These are phyloP conservation scores for Tagetes patula DNA, from an alignment of 129 eudicot species.

Conservation along the genomic window DNA sequence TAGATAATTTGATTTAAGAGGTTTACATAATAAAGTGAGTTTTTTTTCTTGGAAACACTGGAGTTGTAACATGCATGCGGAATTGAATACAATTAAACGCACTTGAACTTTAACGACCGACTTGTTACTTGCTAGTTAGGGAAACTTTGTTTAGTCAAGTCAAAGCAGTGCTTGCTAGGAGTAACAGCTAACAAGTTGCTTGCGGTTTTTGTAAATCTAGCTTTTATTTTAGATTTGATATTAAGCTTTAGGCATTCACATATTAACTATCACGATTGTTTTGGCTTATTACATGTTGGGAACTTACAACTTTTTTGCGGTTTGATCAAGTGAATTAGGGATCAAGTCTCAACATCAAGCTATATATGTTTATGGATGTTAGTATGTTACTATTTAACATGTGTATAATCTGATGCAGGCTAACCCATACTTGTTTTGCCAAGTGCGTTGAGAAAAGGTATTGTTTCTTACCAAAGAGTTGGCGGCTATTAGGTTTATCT, in stretches of 20 bases:
- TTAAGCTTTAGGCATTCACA: neutral
- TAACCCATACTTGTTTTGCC: conserved; percentile 60
- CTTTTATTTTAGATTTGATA: neutral
- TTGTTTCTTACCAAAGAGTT: neutral
- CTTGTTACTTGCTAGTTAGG: neutral
- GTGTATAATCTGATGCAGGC: conserved; percentile 50
- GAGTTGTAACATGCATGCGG: neutral
- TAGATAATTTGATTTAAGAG: neutral
- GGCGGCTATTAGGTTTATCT: neutral
- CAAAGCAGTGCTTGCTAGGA: neutral
- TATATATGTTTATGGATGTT: neutral
- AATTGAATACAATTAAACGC: neutral
- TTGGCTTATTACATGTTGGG: neutral
- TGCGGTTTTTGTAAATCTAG: neutral
- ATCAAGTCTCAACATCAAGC: neutral
- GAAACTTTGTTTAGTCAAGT: neutral
- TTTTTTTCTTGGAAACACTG: neutral
- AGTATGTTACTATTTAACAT: conserved; percentile 8
- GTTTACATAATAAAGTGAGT: neutral
- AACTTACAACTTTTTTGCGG: neutral
- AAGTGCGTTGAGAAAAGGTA: conserved; percentile 71
- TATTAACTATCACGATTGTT: neutral
- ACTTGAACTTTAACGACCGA: neutral
- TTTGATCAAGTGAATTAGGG: neutral
- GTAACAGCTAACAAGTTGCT: neutral